Conservation (phyloP, 306 rosid species). For the Cucurbita pepo region DNA sequence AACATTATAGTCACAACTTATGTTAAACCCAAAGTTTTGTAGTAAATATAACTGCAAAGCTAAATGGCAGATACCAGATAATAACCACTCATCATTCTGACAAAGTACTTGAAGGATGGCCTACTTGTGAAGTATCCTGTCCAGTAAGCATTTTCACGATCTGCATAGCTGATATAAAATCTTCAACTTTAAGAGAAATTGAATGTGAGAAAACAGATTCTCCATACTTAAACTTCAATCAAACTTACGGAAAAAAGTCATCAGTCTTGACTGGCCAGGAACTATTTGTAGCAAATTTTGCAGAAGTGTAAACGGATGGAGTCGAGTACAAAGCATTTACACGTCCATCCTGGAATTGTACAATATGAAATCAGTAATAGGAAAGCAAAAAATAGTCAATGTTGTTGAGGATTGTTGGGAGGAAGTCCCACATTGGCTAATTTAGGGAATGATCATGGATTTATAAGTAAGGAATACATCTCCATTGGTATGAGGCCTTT, state of each 20-base stretch:
- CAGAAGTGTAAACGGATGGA: conserved; percentile 86
- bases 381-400: neutral
- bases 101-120: conserved; percentile 69
- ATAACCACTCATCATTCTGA: conserved; percentile 71
- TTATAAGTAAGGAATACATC: no score
- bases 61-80: conserved; percentile 50
- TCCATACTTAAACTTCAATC: neutral
- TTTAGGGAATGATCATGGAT: no score
- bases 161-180: conserved; percentile 60
- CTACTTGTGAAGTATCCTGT: conserved; percentile 97
- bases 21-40: neutral
- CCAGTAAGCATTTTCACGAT: conserved; percentile 79
- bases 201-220: conserved; percentile 8
- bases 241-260: conserved; percentile 88
- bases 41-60: neutral
- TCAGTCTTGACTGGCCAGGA: conserved; percentile 81
- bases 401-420: no score
- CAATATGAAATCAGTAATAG: neutral
- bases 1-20: neutral
- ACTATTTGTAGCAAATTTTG: conserved; percentile 65
- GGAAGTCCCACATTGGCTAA: no score
- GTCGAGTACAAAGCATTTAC: conserved; percentile 79
- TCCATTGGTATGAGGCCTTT: no score
- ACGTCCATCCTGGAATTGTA: conserved; percentile 64
- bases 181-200: conserved; percentile 7